These are phyloP conservation scores for Yamadazyma nakazawae DNA, from an alignment of 805 yeast genomes.

Conservation along the genomic window DNA sequence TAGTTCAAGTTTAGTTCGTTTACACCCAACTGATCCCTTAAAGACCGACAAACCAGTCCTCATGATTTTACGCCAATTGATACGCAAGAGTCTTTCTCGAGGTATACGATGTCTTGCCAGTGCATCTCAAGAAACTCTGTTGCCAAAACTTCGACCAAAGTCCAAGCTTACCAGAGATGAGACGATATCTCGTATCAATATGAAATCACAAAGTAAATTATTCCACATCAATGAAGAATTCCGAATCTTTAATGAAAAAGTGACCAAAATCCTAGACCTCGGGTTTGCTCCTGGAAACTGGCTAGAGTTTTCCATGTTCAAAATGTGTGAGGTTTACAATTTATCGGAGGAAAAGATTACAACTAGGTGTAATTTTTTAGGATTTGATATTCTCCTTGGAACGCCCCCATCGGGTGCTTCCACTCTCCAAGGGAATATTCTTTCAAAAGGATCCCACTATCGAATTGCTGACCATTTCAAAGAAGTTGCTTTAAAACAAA, in stretches of 20 bases:
- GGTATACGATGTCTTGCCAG: slow-evolving; percentile 1
- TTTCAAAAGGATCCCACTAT: slow-evolving; percentile 44
- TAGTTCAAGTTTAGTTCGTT: background rate
- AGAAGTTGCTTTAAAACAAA: slow-evolving; percentile 22
- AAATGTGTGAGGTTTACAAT: slow-evolving; percentile 26
- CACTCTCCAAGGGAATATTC: slow-evolving; percentile 84
- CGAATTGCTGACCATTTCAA: slow-evolving; percentile 24
- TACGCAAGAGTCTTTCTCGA: background rate
- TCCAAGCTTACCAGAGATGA: slow-evolving; percentile 21
- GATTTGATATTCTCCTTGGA: slow-evolving; percentile 62
- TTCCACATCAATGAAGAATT: slow-evolving; percentile 27
- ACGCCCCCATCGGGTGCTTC: slow-evolving; percentile 80
- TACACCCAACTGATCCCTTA: too few species aligned
- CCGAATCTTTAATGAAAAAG: slow-evolving; percentile 22
- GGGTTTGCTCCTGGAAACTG: slow-evolving; percentile 44
- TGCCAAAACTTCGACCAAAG: background rate
- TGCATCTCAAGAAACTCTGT: background rate
- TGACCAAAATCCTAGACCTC: slow-evolving; percentile 34
- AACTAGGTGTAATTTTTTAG: slow-evolving; percentile 32
- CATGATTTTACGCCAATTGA: background rate
- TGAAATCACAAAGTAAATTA: slow-evolving; percentile 23
- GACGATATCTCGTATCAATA: slow-evolving; percentile 22
- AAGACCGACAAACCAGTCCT: background rate
- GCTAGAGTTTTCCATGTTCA: slow-evolving; percentile 28
- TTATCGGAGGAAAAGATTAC: slow-evolving; percentile 23